phyloP scores from a whole-genome alignment of 805 yeast genomes.

The Brettanomyces nanus region DNA sequence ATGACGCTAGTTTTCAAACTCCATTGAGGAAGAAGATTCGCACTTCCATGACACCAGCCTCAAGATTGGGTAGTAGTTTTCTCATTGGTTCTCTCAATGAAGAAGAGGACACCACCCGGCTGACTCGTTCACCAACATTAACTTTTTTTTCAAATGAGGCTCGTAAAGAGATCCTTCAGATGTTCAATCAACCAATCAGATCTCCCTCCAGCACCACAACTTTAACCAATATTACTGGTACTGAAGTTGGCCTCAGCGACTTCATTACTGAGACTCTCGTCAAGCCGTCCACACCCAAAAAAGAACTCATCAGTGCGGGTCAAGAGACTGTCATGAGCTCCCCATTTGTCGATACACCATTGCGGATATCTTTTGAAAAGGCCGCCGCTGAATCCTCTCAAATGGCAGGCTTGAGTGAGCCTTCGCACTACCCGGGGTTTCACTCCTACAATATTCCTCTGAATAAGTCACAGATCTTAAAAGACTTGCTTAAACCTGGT shows the following conservation, averaged over 20 bases:
- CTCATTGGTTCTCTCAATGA: slow-evolving; percentile 3
- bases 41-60: slow-evolving; percentile 6
- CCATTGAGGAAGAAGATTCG: no score
- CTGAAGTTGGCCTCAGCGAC: slow-evolving; percentile 20
- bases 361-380: slow-evolving; percentile 1
- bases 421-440: slow-evolving; percentile 23
- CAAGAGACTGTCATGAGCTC: slow-evolving; percentile 30
- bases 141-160: slow-evolving; percentile 74
- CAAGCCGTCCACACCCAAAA: slow-evolving; percentile 16
- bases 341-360: slow-evolving; percentile 34
- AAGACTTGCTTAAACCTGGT: slow-evolving; percentile 12
- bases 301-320: slow-evolving; percentile 15
- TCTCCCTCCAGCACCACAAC: neutral
- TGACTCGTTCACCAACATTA: slow-evolving; percentile 63
- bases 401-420: slow-evolving; percentile 23
- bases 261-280: slow-evolving; percentile 43
- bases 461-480: slow-evolving; percentile 12
- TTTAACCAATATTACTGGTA: slow-evolving; percentile 9
- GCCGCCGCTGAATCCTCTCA: slow-evolving; percentile 34
- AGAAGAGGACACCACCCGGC: slow-evolving; percentile 7
- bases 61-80: neutral
- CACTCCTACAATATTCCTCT: slow-evolving; percentile 5
- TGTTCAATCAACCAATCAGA: slow-evolving; percentile 54
- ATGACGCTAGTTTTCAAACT: neutral
- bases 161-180: slow-evolving; percentile 59